Evolutionary conservation across 306 rosid genomes (phyloP), one percentile per base, ranked within the genome.

Genomic region (Abrus precatorius): DNA sequence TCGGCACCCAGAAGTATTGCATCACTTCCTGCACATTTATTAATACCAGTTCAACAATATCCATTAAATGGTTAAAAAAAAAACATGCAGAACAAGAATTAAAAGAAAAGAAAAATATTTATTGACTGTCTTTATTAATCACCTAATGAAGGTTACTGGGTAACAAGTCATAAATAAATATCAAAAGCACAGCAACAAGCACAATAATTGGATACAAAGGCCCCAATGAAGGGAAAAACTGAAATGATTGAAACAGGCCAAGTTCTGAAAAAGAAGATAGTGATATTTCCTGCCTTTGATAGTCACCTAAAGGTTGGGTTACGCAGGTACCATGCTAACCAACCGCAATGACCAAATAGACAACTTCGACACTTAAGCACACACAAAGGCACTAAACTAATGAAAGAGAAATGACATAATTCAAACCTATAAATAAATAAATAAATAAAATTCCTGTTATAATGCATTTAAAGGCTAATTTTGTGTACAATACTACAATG

Each of bases 1-100:
- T 96, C 99, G 1, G 99, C 99, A 84, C 99, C 99, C 60, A 96
- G 82, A 86, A 96, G 99, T 80, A 96, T 96, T 13, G 99, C 98
- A 83, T 96, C 99, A 84, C 97, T 93, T 81, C 99, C 99, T 96
- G 93, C 72, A 77, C 73, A 70, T 83, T 85, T 67, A 70, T n/a
- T 43, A 74, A 77, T 20, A 71, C 62, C 75, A 63, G 49, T 73
- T 85, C 43, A 75, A 57, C 73, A 86, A 75, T 61, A 14, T 28
- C 47, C 27, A 62, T 47, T 45, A 78, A 12, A 49, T 53, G 41
- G 30, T 59, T 82, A 48, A 60, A 28, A 55, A 48, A 78, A 74
- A 54, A 63, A 32, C 56, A 85, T 33, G 54, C 66, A 14, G 12
- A 65, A 74, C 14, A 68, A 68, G 72, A 69, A 77, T 56, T 38